A percentile compares a stretch with the other conserved stretches of the same genome.
phyloP scores from a whole-genome alignment of 805 yeast species.

The Lipomyces sp. region DNA sequence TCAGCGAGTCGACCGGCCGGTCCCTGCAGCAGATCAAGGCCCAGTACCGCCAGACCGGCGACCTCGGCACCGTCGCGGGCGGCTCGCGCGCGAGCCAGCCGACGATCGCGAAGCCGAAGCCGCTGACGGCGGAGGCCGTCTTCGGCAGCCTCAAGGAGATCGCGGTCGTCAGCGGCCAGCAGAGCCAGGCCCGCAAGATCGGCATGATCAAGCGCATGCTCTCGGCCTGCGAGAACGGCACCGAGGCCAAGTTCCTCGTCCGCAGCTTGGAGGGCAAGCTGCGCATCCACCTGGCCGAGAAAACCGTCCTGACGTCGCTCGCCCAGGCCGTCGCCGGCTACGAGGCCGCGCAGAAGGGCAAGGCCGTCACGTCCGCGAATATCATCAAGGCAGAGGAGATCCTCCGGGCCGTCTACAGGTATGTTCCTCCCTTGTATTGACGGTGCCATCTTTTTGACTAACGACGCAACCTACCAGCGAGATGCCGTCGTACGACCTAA shows the following conservation, averaged over 20 bases:
- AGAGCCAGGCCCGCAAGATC: constrained; percentile 76
- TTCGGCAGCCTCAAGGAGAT: constrained; percentile 71
- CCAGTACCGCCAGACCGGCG: constrained; percentile 79
- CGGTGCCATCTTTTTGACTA: too few relatives aligned
- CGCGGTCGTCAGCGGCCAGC: constrained; percentile 73
- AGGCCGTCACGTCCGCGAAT: constrained; percentile 42
- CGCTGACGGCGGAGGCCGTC: constrained; percentile 69
- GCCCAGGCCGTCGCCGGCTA: constrained; percentile 74
- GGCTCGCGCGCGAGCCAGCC: constrained; percentile 81
- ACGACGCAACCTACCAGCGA: too few relatives aligned
- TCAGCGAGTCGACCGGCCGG: constrained; percentile 86
- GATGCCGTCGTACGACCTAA: constrained; percentile 81
- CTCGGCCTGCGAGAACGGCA: constrained; percentile 72
- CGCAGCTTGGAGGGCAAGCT: constrained; percentile 90
- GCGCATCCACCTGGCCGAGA: constrained; percentile 91
- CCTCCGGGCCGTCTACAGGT: constrained; percentile 76
- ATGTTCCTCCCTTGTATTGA: too few relatives aligned
- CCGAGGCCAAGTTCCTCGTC: constrained; percentile 86
- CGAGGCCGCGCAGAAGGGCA: constrained; percentile 45
- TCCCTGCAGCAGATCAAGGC: constrained; percentile 63
- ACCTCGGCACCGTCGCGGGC: constrained; percentile 84
- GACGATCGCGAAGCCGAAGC: constrained; percentile 87
- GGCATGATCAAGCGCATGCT: constrained; percentile 76
- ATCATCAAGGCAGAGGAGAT: constrained; percentile 68
- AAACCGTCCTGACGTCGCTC: constrained; percentile 77